Conservation (phyloP, 768 basidiomycete species). For the Psilocybe subaeruginosa region DNA sequence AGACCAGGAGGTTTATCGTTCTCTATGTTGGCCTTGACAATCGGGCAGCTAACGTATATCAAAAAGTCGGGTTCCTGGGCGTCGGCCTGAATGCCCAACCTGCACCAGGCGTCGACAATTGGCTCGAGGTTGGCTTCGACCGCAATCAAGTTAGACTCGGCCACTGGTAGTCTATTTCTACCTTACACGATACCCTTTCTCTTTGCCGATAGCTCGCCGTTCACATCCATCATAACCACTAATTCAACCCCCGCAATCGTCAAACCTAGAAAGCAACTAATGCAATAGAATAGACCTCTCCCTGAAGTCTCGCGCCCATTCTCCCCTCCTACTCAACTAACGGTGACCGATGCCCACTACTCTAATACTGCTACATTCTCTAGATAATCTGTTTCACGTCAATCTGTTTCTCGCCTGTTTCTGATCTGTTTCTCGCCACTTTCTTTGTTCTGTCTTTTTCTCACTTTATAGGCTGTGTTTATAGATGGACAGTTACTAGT, state of each 20-base stretch:
- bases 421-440: background rate
- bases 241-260: background rate
- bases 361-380: too few species aligned
- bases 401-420: too few species aligned
- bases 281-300: too few species aligned
- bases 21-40: constrained; percentile 70
- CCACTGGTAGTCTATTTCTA: constrained; percentile 56
- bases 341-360: too few species aligned
- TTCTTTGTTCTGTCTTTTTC: background rate
- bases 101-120: constrained; percentile 46
- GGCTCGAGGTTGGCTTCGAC: constrained; percentile 71
- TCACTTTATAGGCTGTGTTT: background rate
- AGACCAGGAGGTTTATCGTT: constrained; percentile 40
- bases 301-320: too few species aligned
- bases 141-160: constrained; percentile 50
- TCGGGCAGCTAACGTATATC: constrained; percentile 57
- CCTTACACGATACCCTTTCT: background rate
- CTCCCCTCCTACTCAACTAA: too few species aligned
- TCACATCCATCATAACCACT: background rate
- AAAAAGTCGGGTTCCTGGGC: constrained; percentile 68
- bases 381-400: too few species aligned
- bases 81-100: constrained; percentile 33
- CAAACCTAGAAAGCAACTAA: background rate
- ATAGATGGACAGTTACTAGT: background rate
- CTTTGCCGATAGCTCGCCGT: background rate